Evolutionary conservation across 352 stramenopile genomes (phyloP).

Genomic region (Pythium grandisporangium): DNA sequence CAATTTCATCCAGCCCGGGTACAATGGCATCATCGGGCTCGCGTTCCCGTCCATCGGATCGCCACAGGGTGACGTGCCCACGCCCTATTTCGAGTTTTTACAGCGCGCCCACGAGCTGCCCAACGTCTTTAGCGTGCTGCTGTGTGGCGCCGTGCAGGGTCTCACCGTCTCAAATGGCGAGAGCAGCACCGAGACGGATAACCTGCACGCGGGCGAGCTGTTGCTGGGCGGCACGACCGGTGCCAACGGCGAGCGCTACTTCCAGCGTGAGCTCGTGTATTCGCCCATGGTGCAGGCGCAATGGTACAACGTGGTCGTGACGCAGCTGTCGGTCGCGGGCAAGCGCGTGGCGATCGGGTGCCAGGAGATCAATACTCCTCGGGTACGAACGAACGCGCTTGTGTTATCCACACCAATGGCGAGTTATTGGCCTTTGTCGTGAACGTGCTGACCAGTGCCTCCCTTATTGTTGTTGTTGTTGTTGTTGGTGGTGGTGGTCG

Average conservation of each 20-base stretch:
- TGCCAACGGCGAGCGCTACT: slow-evolving; percentile 34
- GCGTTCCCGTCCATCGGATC: slow-evolving; percentile 55
- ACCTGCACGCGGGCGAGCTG: slow-evolving; percentile 49
- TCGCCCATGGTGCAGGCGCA: slow-evolving; percentile 65
- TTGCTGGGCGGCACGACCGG: slow-evolving; percentile 47
- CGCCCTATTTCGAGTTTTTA: slow-evolving; percentile 59
- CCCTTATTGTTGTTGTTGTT: too few relatives aligned
- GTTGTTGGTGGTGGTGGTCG: too few relatives aligned
- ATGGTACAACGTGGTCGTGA: slow-evolving; percentile 76
- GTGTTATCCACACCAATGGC: too few relatives aligned
- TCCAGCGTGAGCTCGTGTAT: slow-evolving; percentile 56
- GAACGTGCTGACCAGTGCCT: not conserved
- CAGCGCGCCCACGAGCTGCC: slow-evolving; percentile 16
- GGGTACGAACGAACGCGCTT: slow-evolving; percentile 6
- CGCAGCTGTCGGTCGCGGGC: slow-evolving; percentile 42
- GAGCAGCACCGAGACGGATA: slow-evolving; percentile 21
- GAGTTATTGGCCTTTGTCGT: too few relatives aligned
- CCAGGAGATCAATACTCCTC: slow-evolving; percentile 58
- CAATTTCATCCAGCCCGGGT: slow-evolving; percentile 63
- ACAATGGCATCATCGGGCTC: slow-evolving; percentile 70
- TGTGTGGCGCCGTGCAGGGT: slow-evolving; percentile 70
- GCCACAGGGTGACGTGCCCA: slow-evolving; percentile 25
- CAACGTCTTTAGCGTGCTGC: slow-evolving; percentile 64
- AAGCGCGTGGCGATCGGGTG: slow-evolving; percentile 40
- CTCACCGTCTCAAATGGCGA: slow-evolving; percentile 27